phyloP scores from a whole-genome alignment of 495 filamentous ascomycete genomes.

The Letharia columbiana region DNA sequence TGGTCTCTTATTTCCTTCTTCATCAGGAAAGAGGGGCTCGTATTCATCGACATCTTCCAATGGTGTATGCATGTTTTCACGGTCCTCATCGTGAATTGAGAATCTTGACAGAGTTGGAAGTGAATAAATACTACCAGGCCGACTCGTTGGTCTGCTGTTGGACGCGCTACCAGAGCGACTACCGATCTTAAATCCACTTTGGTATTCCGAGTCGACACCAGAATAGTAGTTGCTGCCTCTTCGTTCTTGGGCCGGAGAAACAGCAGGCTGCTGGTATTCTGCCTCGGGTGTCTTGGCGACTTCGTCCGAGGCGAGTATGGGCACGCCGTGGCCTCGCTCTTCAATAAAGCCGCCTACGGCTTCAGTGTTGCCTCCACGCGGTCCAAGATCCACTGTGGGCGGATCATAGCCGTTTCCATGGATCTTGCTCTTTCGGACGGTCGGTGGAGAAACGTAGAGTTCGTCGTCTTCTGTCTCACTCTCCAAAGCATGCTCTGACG shows the following conservation, averaged over 20 bases:
- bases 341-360: slow-evolving; percentile 41
- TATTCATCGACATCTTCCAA: slow-evolving; percentile 90
- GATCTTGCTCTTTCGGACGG: slow-evolving; percentile 51
- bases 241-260: slow-evolving; percentile 58
- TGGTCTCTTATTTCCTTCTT: slow-evolving; percentile 54
- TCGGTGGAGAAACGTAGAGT: slow-evolving; percentile 73
- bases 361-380: slow-evolving; percentile 41
- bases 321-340: slow-evolving; percentile 51
- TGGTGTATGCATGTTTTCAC: slow-evolving; percentile 53
- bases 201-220: slow-evolving; percentile 31
- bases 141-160: slow-evolving; percentile 63
- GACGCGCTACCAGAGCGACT: slow-evolving; percentile 46
- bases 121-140: slow-evolving; percentile 55
- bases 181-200: slow-evolving; percentile 16
- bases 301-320: slow-evolving; percentile 89
- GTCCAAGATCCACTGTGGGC: slow-evolving; percentile 37
- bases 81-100: slow-evolving; percentile 41
- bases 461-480: slow-evolving; percentile 47
- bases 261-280: slow-evolving; percentile 60
- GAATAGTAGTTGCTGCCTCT: slow-evolving; percentile 52
- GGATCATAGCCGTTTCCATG: slow-evolving; percentile 46
- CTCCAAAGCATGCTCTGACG: slow-evolving; percentile 31
- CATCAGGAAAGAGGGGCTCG: slow-evolving; percentile 88
- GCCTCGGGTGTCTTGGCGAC: slow-evolving; percentile 64
- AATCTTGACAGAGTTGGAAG: slow-evolving; percentile 40